These are phyloP conservation scores for Phytophthora sojae DNA, from an alignment of 352 stramenopile genomes.

Conservation along the genomic window DNA sequence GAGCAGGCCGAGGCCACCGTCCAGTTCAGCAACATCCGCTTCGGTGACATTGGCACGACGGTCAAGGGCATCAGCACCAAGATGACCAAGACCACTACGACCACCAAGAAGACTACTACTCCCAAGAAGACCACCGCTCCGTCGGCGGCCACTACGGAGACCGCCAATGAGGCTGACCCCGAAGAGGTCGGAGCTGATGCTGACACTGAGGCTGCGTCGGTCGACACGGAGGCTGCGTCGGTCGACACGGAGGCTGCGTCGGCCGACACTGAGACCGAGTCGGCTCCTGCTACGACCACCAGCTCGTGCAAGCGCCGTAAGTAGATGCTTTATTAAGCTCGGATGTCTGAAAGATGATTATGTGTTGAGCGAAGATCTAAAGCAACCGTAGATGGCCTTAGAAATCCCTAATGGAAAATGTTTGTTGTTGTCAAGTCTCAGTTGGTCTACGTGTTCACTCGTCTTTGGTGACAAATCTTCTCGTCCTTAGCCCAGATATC, in stretches of 20 bases:
- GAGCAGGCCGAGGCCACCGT: constrained; percentile 47
- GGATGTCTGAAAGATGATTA: constrained; percentile 13
- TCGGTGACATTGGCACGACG: constrained; percentile 55
- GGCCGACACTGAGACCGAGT: no score
- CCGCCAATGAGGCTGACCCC: constrained; percentile 22
- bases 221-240: neutral
- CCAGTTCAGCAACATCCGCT: constrained; percentile 34
- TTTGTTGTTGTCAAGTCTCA: constrained; percentile 5
- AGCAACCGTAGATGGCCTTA: constrained; percentile 16
- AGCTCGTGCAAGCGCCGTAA: constrained; percentile 32
- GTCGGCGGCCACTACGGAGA: constrained; percentile 5
- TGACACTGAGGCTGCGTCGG: neutral
- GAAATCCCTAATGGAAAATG: constrained; percentile 27
- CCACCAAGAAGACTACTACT: constrained; percentile 2
- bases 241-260: neutral
- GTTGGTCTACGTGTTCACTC: neutral
- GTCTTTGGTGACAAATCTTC: neutral
- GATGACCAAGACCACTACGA: constrained; percentile 1
- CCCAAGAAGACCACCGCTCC: constrained; percentile 8
- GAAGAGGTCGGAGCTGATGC: constrained; percentile 16
- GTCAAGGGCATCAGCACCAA: constrained; percentile 24
- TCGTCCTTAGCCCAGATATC: no score
- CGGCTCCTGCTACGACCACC: constrained; percentile 2
- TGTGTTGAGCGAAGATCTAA: constrained; percentile 22
- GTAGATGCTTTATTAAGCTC: constrained; percentile 25